Percentiles rank a stretch among this genome's conserved stretches.
Evolutionary conservation across 768 basidiomycete species (phyloP).

Genomic region (Tricholoma saponaceum): DNA sequence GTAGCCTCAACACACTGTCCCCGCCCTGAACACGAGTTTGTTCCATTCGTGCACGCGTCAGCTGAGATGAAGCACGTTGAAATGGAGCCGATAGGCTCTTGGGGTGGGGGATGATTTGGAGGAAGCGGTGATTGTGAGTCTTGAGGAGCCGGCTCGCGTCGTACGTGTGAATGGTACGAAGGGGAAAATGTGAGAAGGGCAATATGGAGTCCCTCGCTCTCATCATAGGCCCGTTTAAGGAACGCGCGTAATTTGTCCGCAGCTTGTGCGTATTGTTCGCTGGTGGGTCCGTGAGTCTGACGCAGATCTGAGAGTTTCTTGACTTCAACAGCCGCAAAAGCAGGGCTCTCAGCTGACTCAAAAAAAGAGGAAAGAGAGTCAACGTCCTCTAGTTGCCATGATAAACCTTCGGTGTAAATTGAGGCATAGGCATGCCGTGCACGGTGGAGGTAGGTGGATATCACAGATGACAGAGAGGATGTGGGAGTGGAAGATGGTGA

Average conservation of each 20-base stretch:
- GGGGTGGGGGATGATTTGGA: conserved; percentile 33
- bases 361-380: conserved; percentile 49
- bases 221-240: conserved; percentile 38
- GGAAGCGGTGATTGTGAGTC: conserved; percentile 48
- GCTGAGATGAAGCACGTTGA: conserved; percentile 59
- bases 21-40: conserved; percentile 63
- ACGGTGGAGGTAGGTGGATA: conserved; percentile 54
- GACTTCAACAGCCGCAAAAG: conserved; percentile 65
- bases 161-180: conserved; percentile 16
- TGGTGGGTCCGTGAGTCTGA: conserved; percentile 39
- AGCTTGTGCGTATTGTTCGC: conserved; percentile 52
- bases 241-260: conserved; percentile 42
- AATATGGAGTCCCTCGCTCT: conserved; percentile 35
- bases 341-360: conserved; percentile 41
- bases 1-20: conserved; percentile 61
- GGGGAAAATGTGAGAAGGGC: conserved; percentile 51
- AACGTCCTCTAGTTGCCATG: conserved; percentile 24
- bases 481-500: conserved; percentile 25
- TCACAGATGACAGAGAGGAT: conserved; percentile 44
- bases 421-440: conserved; percentile 56
- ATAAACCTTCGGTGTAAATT: conserved; percentile 36
- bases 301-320: conserved; percentile 47
- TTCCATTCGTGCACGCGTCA: conserved; percentile 56
- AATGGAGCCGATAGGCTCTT: conserved; percentile 52
- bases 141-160: conserved; percentile 36